Base-by-base conservation (phyloP, 306 rosid genomes). In the Malus asiatica region DNA sequence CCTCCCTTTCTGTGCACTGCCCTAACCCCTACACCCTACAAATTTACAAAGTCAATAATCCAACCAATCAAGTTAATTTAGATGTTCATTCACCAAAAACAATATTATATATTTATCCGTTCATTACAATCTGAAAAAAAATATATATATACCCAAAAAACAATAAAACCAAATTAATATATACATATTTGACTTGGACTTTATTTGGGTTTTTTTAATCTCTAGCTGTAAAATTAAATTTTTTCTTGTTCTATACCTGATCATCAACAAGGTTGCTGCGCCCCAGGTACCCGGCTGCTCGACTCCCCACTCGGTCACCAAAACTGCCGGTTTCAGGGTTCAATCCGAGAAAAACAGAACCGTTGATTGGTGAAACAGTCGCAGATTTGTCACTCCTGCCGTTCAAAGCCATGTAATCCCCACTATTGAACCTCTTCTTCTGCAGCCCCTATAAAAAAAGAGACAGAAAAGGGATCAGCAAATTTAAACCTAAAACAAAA, bases 1-100 rank as follows among this genome's bases (percentile, higher is more conserved):
- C 63, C 80, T 59, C 84, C 93, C 72, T 71, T 88, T 82, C 97
- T 84, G 75, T 92, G 99, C 70, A 92, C 86, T 3, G 97, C 92
- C 80, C 86, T 81, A 67, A 91, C 79, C 80, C 88, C 97, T 38
- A 81, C 93, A 75, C 74, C 63, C 98, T 88, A 46, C 67, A 82
- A 66, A 16, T 66, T 20, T 48, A 29, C 15, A 8, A 20, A 5
- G 59, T 1, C 22, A 32, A 66, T 32, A 57, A 38, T 20, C 7
- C 71, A 77, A 45, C 69, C 64, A 82, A 62, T 78, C 73, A 35
- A 55, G 15, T 46, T 46, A 14, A 59, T 16, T 46, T 46, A 55
- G 73, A 62, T 76, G 44, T 10, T 25, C 32, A 52, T 33, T 71
- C 22, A 40, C 5, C 11, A 35, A 12, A 10, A 57, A 46, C 53